Evolutionary conservation across 208 protist genomes (phyloP).

Genomic region (Acanthamoeba royreba): DNA sequence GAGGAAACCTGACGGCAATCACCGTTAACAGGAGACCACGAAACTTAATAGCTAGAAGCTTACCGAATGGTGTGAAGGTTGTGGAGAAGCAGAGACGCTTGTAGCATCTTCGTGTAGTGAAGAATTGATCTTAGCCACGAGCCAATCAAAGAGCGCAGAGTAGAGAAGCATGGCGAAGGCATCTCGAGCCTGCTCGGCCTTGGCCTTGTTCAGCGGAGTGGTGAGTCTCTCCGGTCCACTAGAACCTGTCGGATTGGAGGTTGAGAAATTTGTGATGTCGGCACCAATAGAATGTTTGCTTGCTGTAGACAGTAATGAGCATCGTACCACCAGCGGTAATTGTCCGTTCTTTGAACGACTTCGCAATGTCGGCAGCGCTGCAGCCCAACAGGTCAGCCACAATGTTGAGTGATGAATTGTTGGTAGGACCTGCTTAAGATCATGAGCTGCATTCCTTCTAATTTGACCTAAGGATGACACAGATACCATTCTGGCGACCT

Average conservation of each 20-base stretch:
- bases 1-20: background rate
- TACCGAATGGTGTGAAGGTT: background rate
- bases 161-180: slow-evolving; percentile 81
- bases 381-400: background rate
- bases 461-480: too few relatives aligned
- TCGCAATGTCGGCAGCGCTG: background rate
- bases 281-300: too few relatives aligned
- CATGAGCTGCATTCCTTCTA: too few relatives aligned
- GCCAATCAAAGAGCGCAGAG: slow-evolving; percentile 79
- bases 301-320: too few relatives aligned
- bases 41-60: background rate
- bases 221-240: background rate
- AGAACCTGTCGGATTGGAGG: background rate
- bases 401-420: slow-evolving; percentile 16
- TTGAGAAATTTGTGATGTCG: too few relatives aligned
- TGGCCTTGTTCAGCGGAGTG: slow-evolving; percentile 63
- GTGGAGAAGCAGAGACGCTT: background rate
- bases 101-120: slow-evolving; percentile 80
- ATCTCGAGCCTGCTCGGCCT: slow-evolving; percentile 75
- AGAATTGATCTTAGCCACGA: slow-evolving; percentile 82
- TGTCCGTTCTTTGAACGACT: background rate
- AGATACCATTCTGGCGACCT: background rate
- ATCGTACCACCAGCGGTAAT: background rate
- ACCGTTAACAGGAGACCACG: too few relatives aligned
- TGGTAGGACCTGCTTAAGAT: background rate